Evolutionary conservation across 208 protist species (phyloP).

Genomic region (Zelonia costaricensis): DNA sequence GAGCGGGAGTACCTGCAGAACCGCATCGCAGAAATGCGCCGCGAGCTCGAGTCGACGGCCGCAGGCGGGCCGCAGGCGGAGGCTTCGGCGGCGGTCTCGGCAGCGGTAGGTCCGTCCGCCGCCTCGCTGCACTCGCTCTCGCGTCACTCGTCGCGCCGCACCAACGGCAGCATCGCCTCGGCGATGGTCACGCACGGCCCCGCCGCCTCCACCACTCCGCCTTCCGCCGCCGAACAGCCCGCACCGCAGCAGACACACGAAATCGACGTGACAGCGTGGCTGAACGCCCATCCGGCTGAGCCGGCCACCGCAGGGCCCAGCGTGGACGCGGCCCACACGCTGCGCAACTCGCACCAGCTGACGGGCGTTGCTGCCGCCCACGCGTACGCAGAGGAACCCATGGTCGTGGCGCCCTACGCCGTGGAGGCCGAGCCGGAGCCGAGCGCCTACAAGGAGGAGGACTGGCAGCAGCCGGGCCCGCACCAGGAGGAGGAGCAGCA

Average conservation of each 20-base stretch:
- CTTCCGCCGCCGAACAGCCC: not conserved
- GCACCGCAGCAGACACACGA: too few species aligned
- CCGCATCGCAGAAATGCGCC: constrained; percentile 49
- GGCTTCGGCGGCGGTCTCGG: not conserved
- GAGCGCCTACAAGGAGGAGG: too few species aligned
- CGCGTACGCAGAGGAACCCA: not conserved
- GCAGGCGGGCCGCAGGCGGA: not conserved
- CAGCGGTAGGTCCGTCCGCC: too few species aligned
- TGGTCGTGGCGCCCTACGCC: too few species aligned
- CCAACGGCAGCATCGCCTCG: too few species aligned
- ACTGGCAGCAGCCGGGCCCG: constrained; percentile 11
- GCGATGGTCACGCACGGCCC: too few species aligned
- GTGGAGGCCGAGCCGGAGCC: too few species aligned
- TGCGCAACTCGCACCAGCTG: not conserved
- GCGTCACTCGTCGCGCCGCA: too few species aligned
- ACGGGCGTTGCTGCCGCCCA: not conserved
- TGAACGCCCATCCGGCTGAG: constrained; percentile 3
- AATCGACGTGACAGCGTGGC: constrained; percentile 26
- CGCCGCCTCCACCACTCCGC: too few species aligned
- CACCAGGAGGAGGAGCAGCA: constrained; percentile 9
- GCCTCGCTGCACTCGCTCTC: too few species aligned
- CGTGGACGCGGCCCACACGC: not conserved
- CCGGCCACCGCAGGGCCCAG: not conserved
- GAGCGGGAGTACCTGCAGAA: constrained; percentile 53
- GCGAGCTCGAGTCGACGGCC: constrained; percentile 15